These are phyloP conservation scores for Limonium bicolor DNA, from an alignment of 148 eudicot species.

Conservation along the genomic window DNA sequence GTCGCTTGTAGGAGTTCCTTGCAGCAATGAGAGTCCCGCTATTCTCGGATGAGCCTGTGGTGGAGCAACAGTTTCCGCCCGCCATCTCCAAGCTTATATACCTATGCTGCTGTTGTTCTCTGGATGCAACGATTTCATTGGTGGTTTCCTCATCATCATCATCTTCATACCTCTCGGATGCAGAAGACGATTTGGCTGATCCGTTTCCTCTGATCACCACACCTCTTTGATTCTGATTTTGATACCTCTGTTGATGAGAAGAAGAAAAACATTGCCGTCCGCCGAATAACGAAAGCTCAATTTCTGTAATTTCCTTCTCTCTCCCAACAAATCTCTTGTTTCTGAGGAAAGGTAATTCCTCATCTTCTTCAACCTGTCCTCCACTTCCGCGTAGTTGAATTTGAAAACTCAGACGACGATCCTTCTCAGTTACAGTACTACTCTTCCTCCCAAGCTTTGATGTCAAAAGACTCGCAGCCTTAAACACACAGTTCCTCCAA, in stretches of 20 bases:
- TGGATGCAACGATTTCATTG: constrained; percentile 16
- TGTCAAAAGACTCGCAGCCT: constrained; percentile 40
- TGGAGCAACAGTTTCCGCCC: too few species aligned
- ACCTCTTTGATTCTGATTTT: constrained; percentile 1
- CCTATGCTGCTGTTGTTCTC: constrained; percentile 26
- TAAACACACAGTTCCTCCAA: constrained; percentile 62
- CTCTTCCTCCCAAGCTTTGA: constrained; percentile 72
- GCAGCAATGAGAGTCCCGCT: constrained; percentile 48
- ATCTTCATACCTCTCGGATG: too few species aligned
- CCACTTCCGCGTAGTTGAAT: too few species aligned
- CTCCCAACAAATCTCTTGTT: constrained; percentile 58
- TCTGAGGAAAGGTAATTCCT: constrained; percentile 57
- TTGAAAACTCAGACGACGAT: too few species aligned
- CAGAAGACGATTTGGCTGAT: constrained; percentile 36
- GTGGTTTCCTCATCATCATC: constrained; percentile 65
- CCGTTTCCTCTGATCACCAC: constrained; percentile 22
- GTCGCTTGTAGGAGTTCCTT: constrained; percentile 39
- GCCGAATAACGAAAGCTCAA: constrained; percentile 58
- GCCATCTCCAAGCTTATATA: constrained; percentile 47
- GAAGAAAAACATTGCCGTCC: constrained; percentile 15
- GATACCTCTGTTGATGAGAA: constrained; percentile 11
- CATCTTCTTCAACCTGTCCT: too few species aligned
- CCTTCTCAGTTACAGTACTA: constrained; percentile 32
- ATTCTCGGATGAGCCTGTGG: constrained; percentile 46
- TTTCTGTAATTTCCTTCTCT: constrained; percentile 49